Evolutionary conservation across 1,284 basidiomycete genomes (phyloP).

Genomic region (Papiliotrema terrestris): DNA sequence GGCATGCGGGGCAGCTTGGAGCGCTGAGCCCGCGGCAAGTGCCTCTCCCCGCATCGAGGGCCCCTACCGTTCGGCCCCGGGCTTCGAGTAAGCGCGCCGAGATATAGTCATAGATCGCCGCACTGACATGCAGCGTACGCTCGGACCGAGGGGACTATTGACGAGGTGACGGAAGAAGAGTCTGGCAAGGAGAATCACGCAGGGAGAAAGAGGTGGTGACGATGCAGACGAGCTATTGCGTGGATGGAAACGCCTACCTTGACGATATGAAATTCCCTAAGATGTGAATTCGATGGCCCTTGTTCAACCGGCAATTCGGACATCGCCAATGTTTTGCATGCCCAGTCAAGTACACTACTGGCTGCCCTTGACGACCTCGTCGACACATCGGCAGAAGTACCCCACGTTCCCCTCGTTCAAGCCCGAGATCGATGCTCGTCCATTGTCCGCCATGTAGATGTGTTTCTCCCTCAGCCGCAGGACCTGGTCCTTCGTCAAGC

Average conservation of each 20-base stretch:
- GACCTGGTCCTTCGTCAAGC: conserved; percentile 66
- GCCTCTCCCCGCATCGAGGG: conserved; percentile 19
- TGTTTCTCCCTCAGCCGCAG: conserved; percentile 68
- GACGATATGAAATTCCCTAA: too few species aligned
- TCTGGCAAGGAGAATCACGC: conserved; percentile 19
- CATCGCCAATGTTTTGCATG: too few species aligned
- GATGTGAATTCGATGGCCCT: too few species aligned
- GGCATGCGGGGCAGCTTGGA: background rate
- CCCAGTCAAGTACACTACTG: too few species aligned
- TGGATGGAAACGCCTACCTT: too few species aligned
- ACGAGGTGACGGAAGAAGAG: conserved; percentile 40
- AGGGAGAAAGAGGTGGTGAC: background rate
- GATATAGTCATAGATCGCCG: background rate
- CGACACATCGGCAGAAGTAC: conserved; percentile 71
- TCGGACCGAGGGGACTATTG: conserved; percentile 33
- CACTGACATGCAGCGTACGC: conserved; percentile 27
- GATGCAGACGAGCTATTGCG: too few species aligned
- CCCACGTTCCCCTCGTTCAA: conserved; percentile 69
- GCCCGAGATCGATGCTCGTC: conserved; percentile 83
- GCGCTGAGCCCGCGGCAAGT: conserved; percentile 11
- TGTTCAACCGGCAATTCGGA: too few species aligned
- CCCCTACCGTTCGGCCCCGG: conserved; percentile 12
- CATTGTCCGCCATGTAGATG: conserved; percentile 72
- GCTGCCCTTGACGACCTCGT: conserved; percentile 57
- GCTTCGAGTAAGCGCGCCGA: conserved; percentile 17